Percentiles rank a stretch among this genome's conserved stretches.
These are phyloP conservation scores for Pelargonium myrrhifolium DNA, from an alignment of 441 rosid genomes.

Conservation along the genomic window DNA sequence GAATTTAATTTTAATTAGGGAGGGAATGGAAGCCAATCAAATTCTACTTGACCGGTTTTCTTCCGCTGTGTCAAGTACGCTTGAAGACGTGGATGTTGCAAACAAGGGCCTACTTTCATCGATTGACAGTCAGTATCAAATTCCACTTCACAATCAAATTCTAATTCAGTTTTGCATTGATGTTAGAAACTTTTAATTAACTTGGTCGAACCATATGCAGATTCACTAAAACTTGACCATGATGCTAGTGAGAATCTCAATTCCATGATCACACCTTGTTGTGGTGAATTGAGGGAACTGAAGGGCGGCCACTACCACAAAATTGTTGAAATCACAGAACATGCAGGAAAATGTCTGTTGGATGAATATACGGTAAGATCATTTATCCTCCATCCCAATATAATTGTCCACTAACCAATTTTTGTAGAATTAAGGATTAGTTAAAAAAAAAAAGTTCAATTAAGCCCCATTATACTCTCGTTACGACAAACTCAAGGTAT, in stretches of 20 bases:
- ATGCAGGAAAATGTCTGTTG: conserved; percentile 84
- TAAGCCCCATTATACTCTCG: too few species aligned
- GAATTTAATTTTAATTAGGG: conserved; percentile 30
- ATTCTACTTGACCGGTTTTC: conserved; percentile 52
- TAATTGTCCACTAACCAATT: too few species aligned
- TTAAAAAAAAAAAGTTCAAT: too few species aligned
- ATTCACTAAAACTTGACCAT: conserved; percentile 78
- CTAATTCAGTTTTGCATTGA: neutral
- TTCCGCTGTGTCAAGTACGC: conserved; percentile 65
- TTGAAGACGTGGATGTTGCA: conserved; percentile 55
- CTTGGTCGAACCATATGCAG: conserved; percentile 34
- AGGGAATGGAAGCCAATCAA: conserved; percentile 75
- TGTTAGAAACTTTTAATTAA: neutral
- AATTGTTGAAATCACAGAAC: conserved; percentile 70
- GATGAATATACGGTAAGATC: conserved; percentile 67
- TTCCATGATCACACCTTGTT: conserved; percentile 76
- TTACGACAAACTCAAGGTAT: too few species aligned
- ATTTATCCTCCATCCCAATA: too few species aligned
- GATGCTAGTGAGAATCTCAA: conserved; percentile 75
- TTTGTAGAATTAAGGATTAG: too few species aligned
- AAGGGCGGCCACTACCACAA: conserved; percentile 81
- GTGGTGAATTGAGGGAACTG: conserved; percentile 66
- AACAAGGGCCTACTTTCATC: conserved; percentile 59
- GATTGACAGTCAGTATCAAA: conserved; percentile 59
- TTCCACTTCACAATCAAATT: neutral